Conservation (phyloP, 2,329 filamentous ascomycete species). For the Cladosporium sp. region DNA sequence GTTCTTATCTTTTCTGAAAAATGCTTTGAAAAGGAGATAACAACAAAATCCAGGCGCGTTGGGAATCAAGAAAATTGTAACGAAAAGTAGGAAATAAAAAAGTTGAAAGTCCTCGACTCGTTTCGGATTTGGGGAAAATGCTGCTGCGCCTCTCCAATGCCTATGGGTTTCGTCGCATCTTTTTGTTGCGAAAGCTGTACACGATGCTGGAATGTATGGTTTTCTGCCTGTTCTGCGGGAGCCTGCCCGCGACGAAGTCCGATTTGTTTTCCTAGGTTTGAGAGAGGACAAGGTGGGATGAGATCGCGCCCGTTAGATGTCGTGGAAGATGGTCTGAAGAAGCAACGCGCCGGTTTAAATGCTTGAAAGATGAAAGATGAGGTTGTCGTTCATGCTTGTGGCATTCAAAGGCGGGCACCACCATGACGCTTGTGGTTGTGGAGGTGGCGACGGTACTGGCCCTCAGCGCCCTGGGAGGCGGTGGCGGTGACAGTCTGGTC, state of each 20-base stretch:
- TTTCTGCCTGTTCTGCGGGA: neutral
- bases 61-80: neutral
- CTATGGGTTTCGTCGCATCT: constrained; percentile 8
- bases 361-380: constrained; percentile 3
- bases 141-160: constrained; percentile 7
- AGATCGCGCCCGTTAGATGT: neutral
- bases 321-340: constrained; percentile 7
- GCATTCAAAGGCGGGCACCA: constrained; percentile 11
- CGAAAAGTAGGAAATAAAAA: neutral
- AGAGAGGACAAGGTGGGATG: neutral
- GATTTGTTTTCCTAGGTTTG: neutral
- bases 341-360: constrained; percentile 8
- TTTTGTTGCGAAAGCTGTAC: neutral
- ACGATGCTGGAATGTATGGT: constrained; percentile 4
- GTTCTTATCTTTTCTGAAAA: neutral
- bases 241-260: constrained; percentile 8
- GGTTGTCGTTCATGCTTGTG: constrained; percentile 4
- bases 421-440: constrained; percentile 26
- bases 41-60: constrained; percentile 1
- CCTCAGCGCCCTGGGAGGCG: constrained; percentile 23
- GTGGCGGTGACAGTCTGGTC: constrained; percentile 39
- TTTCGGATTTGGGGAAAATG: neutral
- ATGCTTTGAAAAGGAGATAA: neutral
- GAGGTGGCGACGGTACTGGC: constrained; percentile 28
- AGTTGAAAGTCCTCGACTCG: neutral